A percentile compares a stretch with the other conserved stretches of the same genome.
phyloP scores from a whole-genome alignment of 2,329 filamentous ascomycete genomes.

The Venturia asperata region DNA sequence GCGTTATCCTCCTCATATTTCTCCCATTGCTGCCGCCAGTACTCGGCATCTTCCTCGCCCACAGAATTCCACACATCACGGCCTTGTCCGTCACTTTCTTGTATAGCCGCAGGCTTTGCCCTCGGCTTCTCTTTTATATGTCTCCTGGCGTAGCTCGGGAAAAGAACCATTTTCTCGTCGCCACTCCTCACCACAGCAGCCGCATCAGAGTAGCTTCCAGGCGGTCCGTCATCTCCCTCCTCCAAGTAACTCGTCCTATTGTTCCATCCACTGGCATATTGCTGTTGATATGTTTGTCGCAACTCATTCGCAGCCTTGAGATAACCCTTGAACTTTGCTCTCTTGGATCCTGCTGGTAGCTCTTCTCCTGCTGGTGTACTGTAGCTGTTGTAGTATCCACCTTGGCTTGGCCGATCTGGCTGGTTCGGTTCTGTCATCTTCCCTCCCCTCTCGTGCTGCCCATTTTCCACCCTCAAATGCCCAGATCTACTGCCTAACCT shows the following conservation, averaged over 20 bases:
- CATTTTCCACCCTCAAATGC: constrained; percentile 6
- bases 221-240: constrained; percentile 47
- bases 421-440: constrained; percentile 25
- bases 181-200: constrained; percentile 66
- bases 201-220: constrained; percentile 76
- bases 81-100: constrained; percentile 35
- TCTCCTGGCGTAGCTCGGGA: constrained; percentile 82
- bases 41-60: constrained; percentile 57
- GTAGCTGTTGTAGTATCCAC: background rate
- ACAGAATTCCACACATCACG: constrained; percentile 38
- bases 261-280: constrained; percentile 42
- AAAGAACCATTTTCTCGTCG: constrained; percentile 87
- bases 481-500: background rate
- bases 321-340: constrained; percentile 70
- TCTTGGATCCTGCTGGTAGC: constrained; percentile 59
- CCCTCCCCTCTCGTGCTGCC: constrained; percentile 26
- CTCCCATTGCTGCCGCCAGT: constrained; percentile 73
- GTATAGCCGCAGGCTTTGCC: constrained; percentile 32
- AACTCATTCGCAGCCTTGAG: constrained; percentile 65
- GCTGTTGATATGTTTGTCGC: constrained; percentile 57
- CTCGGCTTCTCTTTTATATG: constrained; percentile 47
- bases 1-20: constrained; percentile 73
- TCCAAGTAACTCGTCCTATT: constrained; percentile 39
- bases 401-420: background rate
- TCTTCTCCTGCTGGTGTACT: constrained; percentile 30